Evolutionary conservation across 306 rosid species (phyloP).

Genomic region (Clitoria ternatea): DNA sequence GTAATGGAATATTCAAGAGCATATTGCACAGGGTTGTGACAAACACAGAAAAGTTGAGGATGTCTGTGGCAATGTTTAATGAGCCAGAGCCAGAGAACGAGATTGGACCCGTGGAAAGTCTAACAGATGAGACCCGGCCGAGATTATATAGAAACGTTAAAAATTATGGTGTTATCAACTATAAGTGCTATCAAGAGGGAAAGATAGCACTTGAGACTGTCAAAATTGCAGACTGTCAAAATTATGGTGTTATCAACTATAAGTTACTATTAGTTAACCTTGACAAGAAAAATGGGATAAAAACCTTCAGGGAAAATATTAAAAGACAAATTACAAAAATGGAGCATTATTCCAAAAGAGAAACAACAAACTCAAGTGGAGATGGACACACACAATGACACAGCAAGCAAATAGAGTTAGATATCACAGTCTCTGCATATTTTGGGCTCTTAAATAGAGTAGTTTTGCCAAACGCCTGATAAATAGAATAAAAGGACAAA

Average conservation of each 20-base stretch:
- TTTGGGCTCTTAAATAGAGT: not conserved
- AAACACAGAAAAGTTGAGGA: conserved; percentile 36
- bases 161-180: too few species aligned
- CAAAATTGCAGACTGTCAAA: too few species aligned
- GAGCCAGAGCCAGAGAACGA: conserved; percentile 43
- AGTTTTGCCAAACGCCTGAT: not conserved
- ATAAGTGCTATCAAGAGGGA: too few species aligned
- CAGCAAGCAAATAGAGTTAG: not conserved
- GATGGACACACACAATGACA: not conserved
- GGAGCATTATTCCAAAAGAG: not conserved
- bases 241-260: conserved; percentile 37
- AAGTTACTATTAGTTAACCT: not conserved
- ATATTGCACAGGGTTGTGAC: conserved; percentile 39
- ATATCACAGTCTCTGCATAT: not conserved
- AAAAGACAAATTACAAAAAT: not conserved
- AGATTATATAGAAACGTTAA: too few species aligned
- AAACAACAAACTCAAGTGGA: not conserved
- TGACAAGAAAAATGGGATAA: not conserved
- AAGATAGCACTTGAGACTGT: too few species aligned
- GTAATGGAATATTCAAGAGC: conserved; percentile 49
- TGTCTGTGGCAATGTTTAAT: conserved; percentile 36
- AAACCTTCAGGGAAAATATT: not conserved
- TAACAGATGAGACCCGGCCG: too few species aligned
- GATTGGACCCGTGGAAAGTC: too few species aligned
- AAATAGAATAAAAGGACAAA: too few species aligned